Base-by-base conservation (phyloP, 1,284 basidiomycete species). In the Boletus sp. region DNA sequence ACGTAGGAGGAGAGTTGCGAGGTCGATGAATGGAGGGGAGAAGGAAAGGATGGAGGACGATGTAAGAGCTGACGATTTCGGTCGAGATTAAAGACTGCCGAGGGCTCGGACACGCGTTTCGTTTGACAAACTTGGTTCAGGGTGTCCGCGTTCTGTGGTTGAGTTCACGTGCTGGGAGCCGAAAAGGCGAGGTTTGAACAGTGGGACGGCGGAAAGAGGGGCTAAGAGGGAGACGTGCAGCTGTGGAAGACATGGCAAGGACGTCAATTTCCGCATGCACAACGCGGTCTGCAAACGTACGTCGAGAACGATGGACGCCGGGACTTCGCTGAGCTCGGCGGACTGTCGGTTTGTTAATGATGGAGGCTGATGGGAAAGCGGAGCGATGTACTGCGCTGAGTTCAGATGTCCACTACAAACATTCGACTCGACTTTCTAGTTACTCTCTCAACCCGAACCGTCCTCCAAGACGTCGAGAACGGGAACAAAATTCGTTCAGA, bases 91-190 rank as follows among this genome's bases (percentile, higher is more conserved):
- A 62, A 50, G 58, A 42, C 46, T 63, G 62, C 22, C 22, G 22
- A 22, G 62, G 56, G 61, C 64, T 65, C 61, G 62, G 64, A 51
- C 61, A 62, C 61, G 61, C 64, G 62, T 60, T 66, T 34, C 64
- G 62, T 60, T 66, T 34, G 53, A 65, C 64, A 66, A 68, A 68
- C 63, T 68, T 60, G 64, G 62, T 37, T 50, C 61, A 65, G 62
- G 56, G 59, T 47, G 62, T 61, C 56, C 56, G 58, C 52, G 65
- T 64, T 56, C 59, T 33, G 37, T 56, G 64, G 32, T 43, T 44
- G 58, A 12, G 52, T 67, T 64, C 62, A 68, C 62, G 62, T 67
- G 62, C 55, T 67, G 62, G 53, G 57, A 63, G 59, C 61, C 61
- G 65, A 63, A 62, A 51, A 57, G 48, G 53, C 39, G 58, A 61